Conservation (phyloP, 2,329 filamentous ascomycete species). For the Alternaria metachromatica region DNA sequence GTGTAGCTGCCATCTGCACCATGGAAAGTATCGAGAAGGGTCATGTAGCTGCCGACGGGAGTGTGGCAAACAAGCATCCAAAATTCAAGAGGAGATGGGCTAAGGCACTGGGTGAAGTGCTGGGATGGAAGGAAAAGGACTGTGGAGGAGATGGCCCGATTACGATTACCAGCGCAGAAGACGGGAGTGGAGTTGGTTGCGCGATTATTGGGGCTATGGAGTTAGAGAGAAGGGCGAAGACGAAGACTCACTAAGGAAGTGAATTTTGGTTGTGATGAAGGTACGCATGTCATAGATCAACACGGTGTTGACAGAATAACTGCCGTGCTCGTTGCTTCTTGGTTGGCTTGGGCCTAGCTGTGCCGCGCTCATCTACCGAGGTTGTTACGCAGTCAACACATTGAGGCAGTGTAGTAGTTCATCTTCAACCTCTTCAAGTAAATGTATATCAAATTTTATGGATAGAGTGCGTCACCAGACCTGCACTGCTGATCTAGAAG, state of each 20-base stretch:
- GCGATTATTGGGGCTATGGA: conserved; percentile 46
- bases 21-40: conserved; percentile 41
- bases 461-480: not conserved
- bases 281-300: not conserved
- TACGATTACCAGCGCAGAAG: conserved; percentile 49
- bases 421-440: not conserved
- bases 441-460: not conserved
- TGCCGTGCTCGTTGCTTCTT: not conserved
- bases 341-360: not conserved
- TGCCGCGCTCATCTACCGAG: not conserved
- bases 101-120: conserved; percentile 48
- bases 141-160: conserved; percentile 41
- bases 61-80: conserved; percentile 52
- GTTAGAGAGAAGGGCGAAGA: conserved; percentile 22
- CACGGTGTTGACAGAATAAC: not conserved
- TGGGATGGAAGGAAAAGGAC: conserved; percentile 40
- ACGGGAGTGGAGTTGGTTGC: conserved; percentile 51
- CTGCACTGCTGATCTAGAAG: not conserved
- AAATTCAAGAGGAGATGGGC: conserved; percentile 52
- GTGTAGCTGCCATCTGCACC: conserved; percentile 47
- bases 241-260: not conserved
- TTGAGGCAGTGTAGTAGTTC: not conserved
- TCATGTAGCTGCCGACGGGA: conserved; percentile 49
- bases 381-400: not conserved
- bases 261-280: not conserved